Evolutionary conservation across 2,329 filamentous ascomycete species (phyloP).

Genomic region (Fusarium nodosum): DNA sequence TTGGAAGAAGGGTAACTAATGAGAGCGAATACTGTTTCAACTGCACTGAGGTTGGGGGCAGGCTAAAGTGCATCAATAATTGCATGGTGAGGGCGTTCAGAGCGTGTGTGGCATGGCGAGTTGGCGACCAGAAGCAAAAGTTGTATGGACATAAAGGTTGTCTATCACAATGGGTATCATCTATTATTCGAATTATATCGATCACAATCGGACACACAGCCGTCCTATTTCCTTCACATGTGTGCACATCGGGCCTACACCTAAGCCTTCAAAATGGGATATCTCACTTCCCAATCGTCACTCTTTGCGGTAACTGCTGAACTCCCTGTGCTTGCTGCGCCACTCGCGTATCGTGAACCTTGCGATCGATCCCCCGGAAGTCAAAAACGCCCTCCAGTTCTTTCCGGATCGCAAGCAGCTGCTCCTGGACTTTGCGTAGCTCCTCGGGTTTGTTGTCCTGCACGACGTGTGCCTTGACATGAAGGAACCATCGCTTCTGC

Average conservation of each 20-base stretch:
- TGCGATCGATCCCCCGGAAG: slow-evolving; percentile 66
- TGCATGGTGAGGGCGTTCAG: rapidly evolving
- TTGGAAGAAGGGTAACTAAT: slow-evolving; percentile 38
- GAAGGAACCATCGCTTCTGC: slow-evolving; percentile 67
- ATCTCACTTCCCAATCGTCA: slow-evolving; percentile 53
- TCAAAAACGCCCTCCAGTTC: slow-evolving; percentile 67
- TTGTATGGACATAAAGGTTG: slow-evolving; percentile 1
- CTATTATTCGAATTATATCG: slow-evolving; percentile 2
- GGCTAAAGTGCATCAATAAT: rapidly evolving
- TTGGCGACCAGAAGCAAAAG: neutral
- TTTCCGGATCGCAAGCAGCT: slow-evolving; percentile 60
- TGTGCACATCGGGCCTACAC: too few species aligned
- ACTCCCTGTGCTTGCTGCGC: slow-evolving; percentile 56
- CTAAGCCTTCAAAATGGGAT: neutral
- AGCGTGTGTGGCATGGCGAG: too few species aligned
- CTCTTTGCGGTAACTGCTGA: slow-evolving; percentile 56
- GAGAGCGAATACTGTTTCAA: neutral
- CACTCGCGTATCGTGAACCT: slow-evolving; percentile 66
- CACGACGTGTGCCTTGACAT: slow-evolving; percentile 65
- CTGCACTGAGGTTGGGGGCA: neutral
- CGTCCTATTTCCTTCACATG: neutral
- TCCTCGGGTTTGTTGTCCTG: slow-evolving; percentile 71
- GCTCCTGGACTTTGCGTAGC: slow-evolving; percentile 67
- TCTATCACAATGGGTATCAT: slow-evolving; percentile 36
- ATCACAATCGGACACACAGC: neutral